Evolutionary conservation across 192 early-diverging fungal genomes (phyloP), one percentile per base, ranked within the genome.

Genomic region (Backusella liffmaniae): DNA sequence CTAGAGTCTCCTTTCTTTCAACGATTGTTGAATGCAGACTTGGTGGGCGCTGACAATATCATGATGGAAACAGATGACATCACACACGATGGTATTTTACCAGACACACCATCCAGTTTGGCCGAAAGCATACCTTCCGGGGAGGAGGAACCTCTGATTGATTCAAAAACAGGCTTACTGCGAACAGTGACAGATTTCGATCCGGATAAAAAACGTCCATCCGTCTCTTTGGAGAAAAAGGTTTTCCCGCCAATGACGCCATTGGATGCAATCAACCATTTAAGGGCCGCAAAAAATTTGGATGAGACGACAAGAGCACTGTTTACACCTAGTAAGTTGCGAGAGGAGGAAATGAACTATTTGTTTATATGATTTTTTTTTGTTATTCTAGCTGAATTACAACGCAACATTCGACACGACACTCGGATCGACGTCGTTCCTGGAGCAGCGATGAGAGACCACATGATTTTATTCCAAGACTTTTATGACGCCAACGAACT

Each of bases 371-470:
- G 37, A 12, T 7, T 71, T 30, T 30, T 39, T 74, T 21, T 32
- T 53, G 26, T 70, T 68, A 34, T 18, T 34, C 49, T n/a, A 80
- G 79, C 79, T 13, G 79, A 80, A 74, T 70, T 80, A 30, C 79
- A 80, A 41, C 51, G 76, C n/a, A 77, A 4, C 21, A 72, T 77
- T 72, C 72, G 72, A 42, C 79, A 80, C 23, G 79, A 80, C 51
- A 56, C 72, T 35, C 66, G 79, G 21, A 80, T 80, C 42, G 79
- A 80, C 18, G 37, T 66, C 35, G 56, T 80, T 16, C 79, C 79
- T 44, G 76, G 79, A 65, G 67, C 79, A 37, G 72, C 67, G 9
- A 77, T 80, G 75, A 66, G 79, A n/a, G 79, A 80, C 51, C 74
- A 53, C 26, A 80, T 80, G 79, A 80, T 80, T 15, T 21, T 80